Evolutionary conservation across 768 basidiomycete species (phyloP).

Genomic region (Tulasnella sp.): DNA sequence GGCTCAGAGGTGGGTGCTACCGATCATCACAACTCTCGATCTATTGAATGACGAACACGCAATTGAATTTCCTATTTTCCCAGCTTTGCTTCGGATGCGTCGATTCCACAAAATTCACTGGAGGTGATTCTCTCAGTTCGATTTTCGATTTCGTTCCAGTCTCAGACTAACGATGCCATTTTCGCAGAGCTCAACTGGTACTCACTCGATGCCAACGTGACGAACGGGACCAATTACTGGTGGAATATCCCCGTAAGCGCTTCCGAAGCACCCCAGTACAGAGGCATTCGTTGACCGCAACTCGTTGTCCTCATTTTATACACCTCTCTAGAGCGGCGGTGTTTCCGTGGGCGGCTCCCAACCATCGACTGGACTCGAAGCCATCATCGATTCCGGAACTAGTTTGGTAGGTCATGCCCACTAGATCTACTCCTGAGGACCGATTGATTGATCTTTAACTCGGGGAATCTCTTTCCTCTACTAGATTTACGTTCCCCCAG

Average conservation of each 20-base stretch:
- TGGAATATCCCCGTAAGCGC: background rate
- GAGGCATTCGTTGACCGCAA: background rate
- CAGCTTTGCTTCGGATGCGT: conserved; percentile 1
- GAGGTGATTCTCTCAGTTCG: background rate
- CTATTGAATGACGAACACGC: background rate
- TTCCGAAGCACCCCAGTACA: background rate
- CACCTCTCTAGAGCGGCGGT: background rate
- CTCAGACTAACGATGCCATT: background rate
- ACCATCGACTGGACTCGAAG: background rate
- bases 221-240: background rate
- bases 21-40: background rate
- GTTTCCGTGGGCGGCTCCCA: background rate
- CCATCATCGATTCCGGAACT: background rate
- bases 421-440: background rate
- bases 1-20: background rate
- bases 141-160: background rate
- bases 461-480: background rate
- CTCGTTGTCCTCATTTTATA: background rate
- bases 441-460: background rate
- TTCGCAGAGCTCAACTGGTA: background rate
- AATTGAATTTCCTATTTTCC: too few relatives aligned
- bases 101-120: background rate
- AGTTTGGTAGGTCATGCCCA: background rate
- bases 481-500: background rate
- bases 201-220: background rate